Base-by-base conservation (phyloP, 345 rosid species). In the Pelargonium nanum region DNA sequence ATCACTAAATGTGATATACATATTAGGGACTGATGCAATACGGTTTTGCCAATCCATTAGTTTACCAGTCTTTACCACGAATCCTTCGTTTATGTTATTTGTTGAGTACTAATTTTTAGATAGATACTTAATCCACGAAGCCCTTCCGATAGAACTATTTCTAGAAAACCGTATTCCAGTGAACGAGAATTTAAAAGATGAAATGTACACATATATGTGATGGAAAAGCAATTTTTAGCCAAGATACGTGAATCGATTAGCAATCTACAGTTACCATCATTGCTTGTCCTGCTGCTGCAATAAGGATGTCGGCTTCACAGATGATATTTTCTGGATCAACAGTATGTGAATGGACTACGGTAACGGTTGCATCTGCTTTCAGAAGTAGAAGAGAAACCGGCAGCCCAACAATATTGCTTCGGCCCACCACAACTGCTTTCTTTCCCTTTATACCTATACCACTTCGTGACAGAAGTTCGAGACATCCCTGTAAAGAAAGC, bases 201-300 rank as follows among this genome's bases (percentile, higher is more conserved):
- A n/a, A n/a, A n/a, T n/a, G n/a, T n/a, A n/a, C n/a, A n/a, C n/a
- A n/a, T n/a, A n/a, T n/a, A n/a, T n/a, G n/a, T n/a, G n/a, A n/a
- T n/a, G 32, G 32, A 2, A 28, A 28, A 28, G 32, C 32, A 2
- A 3, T 3, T 28, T 28, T 5, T 40, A 40, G 0, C 15, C 48
- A 12, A 40, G 48, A 40, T 10, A 40, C 2, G 48, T 40, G 5
- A 40, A 40, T 40, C 16, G 15, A 40, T 40, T 40, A 40, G 48
- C 13, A 23, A 26, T 13, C 13, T 25, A 53, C 24, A 45, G 56
- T 16, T 70, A 91, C 95, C 95, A 89, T 92, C 86, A 64, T 73
- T 55, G 96, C 76, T 73, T 87, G 98, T 63, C 98, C 96, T 25
- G 91, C 96, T 51, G 98, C 98, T 52, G 95, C 95, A 59, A 92